Evolutionary conservation across 1,139 yeast genomes (phyloP).

Genomic region (Insectozyma bohioensis): DNA sequence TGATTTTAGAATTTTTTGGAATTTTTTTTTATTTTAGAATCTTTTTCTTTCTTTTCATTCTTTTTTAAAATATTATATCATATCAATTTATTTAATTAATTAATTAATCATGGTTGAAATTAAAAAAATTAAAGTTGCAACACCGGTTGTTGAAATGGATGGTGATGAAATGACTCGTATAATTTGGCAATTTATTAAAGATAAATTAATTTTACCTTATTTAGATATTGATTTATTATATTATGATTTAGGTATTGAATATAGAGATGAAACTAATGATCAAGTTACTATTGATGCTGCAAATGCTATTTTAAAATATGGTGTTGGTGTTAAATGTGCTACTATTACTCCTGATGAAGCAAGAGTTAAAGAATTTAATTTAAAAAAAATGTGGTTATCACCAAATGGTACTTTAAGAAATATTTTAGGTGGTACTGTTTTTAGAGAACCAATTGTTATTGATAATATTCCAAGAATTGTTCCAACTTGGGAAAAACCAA

Average conservation of each 20-base stretch:
- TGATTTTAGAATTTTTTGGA: too few relatives aligned
- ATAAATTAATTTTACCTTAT: slow-evolving; percentile 79
- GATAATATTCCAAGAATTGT: slow-evolving; percentile 85
- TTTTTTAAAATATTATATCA: too few relatives aligned
- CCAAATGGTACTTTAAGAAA: slow-evolving; percentile 97
- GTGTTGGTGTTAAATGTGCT: slow-evolving; percentile 95
- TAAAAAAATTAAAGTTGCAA: slow-evolving; percentile 71
- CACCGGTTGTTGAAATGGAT: slow-evolving; percentile 92
- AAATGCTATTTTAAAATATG: slow-evolving; percentile 80
- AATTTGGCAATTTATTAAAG: slow-evolving; percentile 85
- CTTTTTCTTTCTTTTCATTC: too few relatives aligned
- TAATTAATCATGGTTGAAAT: slow-evolving; percentile 11
- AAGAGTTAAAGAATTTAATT: slow-evolving; percentile 82
- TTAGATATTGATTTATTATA: slow-evolving; percentile 86
- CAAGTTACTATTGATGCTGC: slow-evolving; percentile 89
- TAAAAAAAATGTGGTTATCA: slow-evolving; percentile 96
- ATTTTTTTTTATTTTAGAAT: too few relatives aligned
- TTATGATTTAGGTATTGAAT: slow-evolving; percentile 83
- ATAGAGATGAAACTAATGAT: slow-evolving; percentile 86
- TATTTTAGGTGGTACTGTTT: slow-evolving; percentile 92
- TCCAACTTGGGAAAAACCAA: slow-evolving; percentile 93
- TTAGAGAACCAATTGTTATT: slow-evolving; percentile 94
- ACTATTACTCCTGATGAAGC: slow-evolving; percentile 99
- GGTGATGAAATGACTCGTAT: slow-evolving; percentile 97
- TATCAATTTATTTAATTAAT: background rate